Conservation (phyloP, 805 yeast genomes). For the Yarrowia sp. region DNA sequence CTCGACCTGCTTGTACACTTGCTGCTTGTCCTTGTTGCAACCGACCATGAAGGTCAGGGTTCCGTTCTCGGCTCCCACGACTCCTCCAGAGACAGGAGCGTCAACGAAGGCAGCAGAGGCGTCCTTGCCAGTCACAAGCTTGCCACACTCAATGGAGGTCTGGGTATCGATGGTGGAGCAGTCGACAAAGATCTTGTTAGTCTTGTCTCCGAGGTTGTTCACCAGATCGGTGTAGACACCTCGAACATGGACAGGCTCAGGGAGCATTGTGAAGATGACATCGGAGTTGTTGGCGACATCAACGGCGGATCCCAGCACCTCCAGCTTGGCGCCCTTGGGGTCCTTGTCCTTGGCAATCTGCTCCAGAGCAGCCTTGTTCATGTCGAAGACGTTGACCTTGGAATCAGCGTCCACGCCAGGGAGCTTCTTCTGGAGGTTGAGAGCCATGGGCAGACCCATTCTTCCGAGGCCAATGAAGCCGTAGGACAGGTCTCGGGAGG, state of each 20-base stretch:
- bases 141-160: conserved; percentile 55
- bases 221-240: conserved; percentile 54
- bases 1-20: conserved; percentile 39
- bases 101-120: conserved; percentile 55
- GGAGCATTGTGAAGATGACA: conserved; percentile 60
- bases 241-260: conserved; percentile 60
- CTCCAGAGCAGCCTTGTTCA: conserved; percentile 48
- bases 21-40: conserved; percentile 46
- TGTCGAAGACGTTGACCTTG: conserved; percentile 52
- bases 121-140: conserved; percentile 51
- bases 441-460: conserved; percentile 65
- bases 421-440: conserved; percentile 54
- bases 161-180: conserved; percentile 61
- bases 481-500: conserved; percentile 45
- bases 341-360: conserved; percentile 46
- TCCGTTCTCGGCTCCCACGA: conserved; percentile 60
- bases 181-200: conserved; percentile 53
- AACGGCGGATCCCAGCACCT: conserved; percentile 42
- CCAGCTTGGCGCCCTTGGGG: conserved; percentile 45
- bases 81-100: conserved; percentile 65
- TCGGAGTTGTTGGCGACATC: conserved; percentile 46
- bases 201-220: conserved; percentile 43
- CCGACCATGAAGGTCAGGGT: conserved; percentile 63
- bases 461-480: conserved; percentile 66
- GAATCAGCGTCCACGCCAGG: conserved; percentile 52